Percentiles rank a stretch among this genome's conserved stretches.
phyloP scores from a whole-genome alignment of 1,284 basidiomycete genomes.

The Puccinia triticina region DNA sequence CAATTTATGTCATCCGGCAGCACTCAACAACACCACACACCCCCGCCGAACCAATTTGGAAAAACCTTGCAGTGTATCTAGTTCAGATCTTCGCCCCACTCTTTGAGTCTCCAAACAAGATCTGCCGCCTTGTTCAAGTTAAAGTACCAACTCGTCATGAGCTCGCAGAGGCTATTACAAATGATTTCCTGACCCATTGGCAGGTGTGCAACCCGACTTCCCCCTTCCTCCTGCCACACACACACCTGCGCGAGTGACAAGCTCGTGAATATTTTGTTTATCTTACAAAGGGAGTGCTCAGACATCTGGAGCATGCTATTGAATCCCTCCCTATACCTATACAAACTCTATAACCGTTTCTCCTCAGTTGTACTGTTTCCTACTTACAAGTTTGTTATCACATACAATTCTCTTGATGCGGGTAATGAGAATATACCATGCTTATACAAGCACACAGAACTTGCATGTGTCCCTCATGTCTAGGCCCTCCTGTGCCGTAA shows the following conservation, averaged over 20 bases:
- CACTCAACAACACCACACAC: not conserved
- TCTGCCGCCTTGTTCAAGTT: not conserved
- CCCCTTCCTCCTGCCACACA: not conserved
- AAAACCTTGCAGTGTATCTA: not conserved
- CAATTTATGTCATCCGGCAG: not conserved
- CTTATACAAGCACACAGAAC: too few relatives aligned
- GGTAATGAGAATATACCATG: too few relatives aligned
- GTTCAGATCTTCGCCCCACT: not conserved
- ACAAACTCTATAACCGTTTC: too few relatives aligned
- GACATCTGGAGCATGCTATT: too few relatives aligned
- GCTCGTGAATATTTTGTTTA: not conserved
- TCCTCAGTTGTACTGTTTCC: too few relatives aligned
- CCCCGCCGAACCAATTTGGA: not conserved
- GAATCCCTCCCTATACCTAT: too few relatives aligned
- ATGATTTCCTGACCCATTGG: conserved; percentile 14
- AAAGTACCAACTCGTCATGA: not conserved
- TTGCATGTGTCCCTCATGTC: too few relatives aligned
- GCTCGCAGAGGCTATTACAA: not conserved
- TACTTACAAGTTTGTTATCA: too few relatives aligned
- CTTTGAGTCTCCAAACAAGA: not conserved
- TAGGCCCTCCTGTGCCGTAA: too few relatives aligned
- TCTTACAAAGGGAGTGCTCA: too few relatives aligned
- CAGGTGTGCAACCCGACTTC: not conserved
- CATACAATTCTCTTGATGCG: too few relatives aligned
- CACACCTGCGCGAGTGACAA: not conserved